Conservation (phyloP, 2,329 filamentous ascomycete genomes). For the Colletotrichum lini region DNA sequence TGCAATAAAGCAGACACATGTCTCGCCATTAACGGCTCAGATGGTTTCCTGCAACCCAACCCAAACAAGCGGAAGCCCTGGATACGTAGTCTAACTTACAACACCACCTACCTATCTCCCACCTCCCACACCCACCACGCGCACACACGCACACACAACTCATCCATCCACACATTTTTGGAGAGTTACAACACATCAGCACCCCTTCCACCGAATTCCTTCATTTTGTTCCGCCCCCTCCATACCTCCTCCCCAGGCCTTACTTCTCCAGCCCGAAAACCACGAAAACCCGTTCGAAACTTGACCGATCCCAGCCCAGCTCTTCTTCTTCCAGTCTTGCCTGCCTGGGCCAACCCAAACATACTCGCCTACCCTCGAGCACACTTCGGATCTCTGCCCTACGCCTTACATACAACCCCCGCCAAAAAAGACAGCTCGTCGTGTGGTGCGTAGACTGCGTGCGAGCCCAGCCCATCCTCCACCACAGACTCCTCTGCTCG, state of each 20-base stretch:
- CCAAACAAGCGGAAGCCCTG: slow-evolving; percentile 51
- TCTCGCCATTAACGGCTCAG: slow-evolving; percentile 70
- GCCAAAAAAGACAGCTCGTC: slow-evolving; percentile 14
- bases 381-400: slow-evolving; percentile 41
- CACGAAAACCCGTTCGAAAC: slow-evolving; percentile 22
- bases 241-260: slow-evolving; percentile 32
- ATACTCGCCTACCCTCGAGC: slow-evolving; percentile 33
- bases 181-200: slow-evolving; percentile 41
- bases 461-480: slow-evolving; percentile 43
- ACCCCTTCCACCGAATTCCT: slow-evolving; percentile 44
- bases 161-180: slow-evolving; percentile 34
- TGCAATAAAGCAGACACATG: slow-evolving; percentile 76
- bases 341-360: slow-evolving; percentile 25
- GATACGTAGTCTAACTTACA: slow-evolving; percentile 64
- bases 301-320: slow-evolving; percentile 32
- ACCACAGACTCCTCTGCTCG: slow-evolving; percentile 53
- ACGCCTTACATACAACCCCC: slow-evolving; percentile 42
- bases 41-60: slow-evolving; percentile 57
- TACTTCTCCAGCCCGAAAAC: slow-evolving; percentile 29
- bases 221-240: slow-evolving; percentile 37
- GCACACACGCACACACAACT: slow-evolving; percentile 42
- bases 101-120: slow-evolving; percentile 52
- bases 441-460: slow-evolving; percentile 35
- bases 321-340: slow-evolving; percentile 21
- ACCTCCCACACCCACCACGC: slow-evolving; percentile 44